Conservation (phyloP, 495 filamentous ascomycete genomes). For the Penicillium waksmanii region DNA sequence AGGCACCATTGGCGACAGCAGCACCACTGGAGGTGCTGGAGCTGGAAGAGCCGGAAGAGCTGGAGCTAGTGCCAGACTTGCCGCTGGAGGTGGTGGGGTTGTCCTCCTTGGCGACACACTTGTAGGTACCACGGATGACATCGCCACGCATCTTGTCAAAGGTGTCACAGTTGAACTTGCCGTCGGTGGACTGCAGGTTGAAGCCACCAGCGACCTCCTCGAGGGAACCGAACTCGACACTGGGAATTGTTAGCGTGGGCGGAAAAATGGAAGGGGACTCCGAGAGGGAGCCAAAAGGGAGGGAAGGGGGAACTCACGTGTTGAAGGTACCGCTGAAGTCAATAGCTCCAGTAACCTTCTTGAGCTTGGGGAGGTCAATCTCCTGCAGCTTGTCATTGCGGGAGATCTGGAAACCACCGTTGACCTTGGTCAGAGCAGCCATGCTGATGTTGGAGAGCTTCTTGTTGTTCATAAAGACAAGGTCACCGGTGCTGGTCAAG, state of each 20-base stretch:
- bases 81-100: constrained; percentile 43
- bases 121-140: constrained; percentile 65
- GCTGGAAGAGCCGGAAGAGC: constrained; percentile 18
- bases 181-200: constrained; percentile 73
- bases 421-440: constrained; percentile 65
- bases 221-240: constrained; percentile 69
- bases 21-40: constrained; percentile 43
- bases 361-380: constrained; percentile 69
- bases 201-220: constrained; percentile 82
- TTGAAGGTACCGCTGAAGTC: constrained; percentile 87
- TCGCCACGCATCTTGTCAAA: constrained; percentile 49
- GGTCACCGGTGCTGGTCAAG: constrained; percentile 74
- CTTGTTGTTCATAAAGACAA: constrained; percentile 80
- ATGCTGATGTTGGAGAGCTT: constrained; percentile 77
- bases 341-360: constrained; percentile 79
- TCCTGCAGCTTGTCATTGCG: constrained; percentile 77
- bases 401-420: constrained; percentile 78
- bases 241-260: constrained; percentile 38
- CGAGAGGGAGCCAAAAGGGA: background rate
- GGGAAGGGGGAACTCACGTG: constrained; percentile 59
- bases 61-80: constrained; percentile 49
- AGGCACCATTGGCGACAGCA: constrained; percentile 43
- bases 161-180: constrained; percentile 58
- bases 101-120: constrained; percentile 51
- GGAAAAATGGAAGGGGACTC: background rate